Base-by-base conservation (phyloP, 2,329 filamentous ascomycete genomes). In the Talaromyces amestolkiae region DNA sequence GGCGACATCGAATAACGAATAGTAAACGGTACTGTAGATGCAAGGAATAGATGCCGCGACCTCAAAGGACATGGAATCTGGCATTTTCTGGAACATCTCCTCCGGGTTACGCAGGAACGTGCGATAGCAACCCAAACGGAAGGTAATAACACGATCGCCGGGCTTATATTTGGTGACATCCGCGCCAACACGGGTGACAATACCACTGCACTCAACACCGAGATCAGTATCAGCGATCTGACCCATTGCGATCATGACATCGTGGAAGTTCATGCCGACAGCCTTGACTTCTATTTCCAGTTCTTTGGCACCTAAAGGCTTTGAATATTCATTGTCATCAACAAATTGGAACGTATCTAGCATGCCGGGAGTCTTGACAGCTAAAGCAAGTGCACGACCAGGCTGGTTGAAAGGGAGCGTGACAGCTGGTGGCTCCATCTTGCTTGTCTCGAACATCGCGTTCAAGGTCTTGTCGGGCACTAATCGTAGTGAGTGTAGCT, bases 211-310 rank as follows among this genome's bases (percentile, higher is more conserved):
- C 61, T 85, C 84, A 0, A 78, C 72, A 7, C 70, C 70, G 9
- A 76, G 66, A 1, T 43, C 66, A 17, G 59, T 49, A 27, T 68
- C 67, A 9, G 61, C 53, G 15, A 73, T 49, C 37, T 71, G 69
- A 13, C 67, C 70, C 19, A 71, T 61, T 47, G 77, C 76, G 3
- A 79, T 77, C 68, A 82, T 73, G 2, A 80, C 73, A 64, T 85
- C 82, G 37, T 77, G 77, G 68, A 80, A 81, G 70, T 82, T 85
- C 65, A 84, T 24, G 2, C 77, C 79, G 11, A 69, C 68, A 0
- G 76, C 74, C 53, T 71, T 70, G 1, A 73, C 60, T 33, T 78
- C 68, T 5, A 82, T 73, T 65, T 81, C 77, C 9, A 45, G 11
- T 19, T 74, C 68, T 56, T 73, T 70, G 0, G 61, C 59, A 5